Evolutionary conservation across 176 grass and related monocot species (phyloP).

Genomic region (Hordeum marinum): DNA sequence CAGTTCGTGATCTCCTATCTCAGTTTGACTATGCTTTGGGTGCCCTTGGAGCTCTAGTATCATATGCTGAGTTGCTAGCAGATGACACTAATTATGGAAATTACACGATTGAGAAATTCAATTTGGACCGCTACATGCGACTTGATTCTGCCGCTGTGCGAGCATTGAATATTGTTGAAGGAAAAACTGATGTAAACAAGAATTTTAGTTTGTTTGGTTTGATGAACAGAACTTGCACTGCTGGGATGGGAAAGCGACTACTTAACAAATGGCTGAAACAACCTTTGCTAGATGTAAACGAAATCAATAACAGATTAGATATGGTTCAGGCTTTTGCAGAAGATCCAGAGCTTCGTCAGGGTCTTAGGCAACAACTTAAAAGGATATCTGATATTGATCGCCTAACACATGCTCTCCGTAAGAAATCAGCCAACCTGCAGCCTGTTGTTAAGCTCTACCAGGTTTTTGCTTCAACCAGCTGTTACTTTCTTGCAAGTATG

Average conservation of each 20-base stretch:
- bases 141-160: constrained; percentile 88
- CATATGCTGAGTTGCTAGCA: constrained; percentile 82
- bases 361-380: constrained; percentile 79
- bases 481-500: constrained; percentile 12
- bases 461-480: constrained; percentile 38
- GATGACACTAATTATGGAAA: constrained; percentile 81
- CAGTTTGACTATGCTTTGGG: constrained; percentile 79
- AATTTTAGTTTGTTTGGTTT: constrained; percentile 99
- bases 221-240: constrained; percentile 96
- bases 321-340: constrained; percentile 90
- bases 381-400: constrained; percentile 85
- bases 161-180: constrained; percentile 84
- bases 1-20: constrained; percentile 82
- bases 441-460: constrained; percentile 97
- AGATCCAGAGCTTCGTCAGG: constrained; percentile 73
- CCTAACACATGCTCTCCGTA: constrained; percentile 58
- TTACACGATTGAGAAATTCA: constrained; percentile 88
- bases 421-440: constrained; percentile 61
- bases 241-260: constrained; percentile 92
- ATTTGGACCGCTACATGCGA: constrained; percentile 78
- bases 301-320: constrained; percentile 85
- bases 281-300: constrained; percentile 75
- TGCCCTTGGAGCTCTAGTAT: constrained; percentile 71
- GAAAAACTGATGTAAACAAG: constrained; percentile 93
- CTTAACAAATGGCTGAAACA: constrained; percentile 95